Evolutionary conservation across 2,329 filamentous ascomycete genomes (phyloP).

Genomic region (Diaporthe citrichinensis): DNA sequence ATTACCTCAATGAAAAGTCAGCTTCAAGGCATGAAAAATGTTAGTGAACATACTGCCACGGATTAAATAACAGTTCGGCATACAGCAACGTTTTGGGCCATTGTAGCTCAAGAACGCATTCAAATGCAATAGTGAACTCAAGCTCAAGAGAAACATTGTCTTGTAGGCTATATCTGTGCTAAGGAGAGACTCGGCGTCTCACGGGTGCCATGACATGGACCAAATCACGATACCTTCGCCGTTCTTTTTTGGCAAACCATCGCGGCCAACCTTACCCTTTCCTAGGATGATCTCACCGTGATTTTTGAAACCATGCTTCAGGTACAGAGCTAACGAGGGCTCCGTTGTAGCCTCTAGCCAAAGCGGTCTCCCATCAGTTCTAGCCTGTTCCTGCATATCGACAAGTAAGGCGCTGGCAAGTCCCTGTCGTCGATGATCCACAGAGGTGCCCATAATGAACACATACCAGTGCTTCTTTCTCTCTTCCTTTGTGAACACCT

Average conservation of each 20-base stretch:
- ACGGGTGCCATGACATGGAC: slow-evolving; percentile 28
- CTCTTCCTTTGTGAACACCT: slow-evolving; percentile 4
- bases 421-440: background rate
- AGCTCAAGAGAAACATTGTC: no score
- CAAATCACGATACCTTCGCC: slow-evolving; percentile 30
- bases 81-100: no score
- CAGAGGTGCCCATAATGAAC: slow-evolving; percentile 28
- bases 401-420: background rate
- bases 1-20: no score
- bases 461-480: slow-evolving; percentile 22
- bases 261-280: slow-evolving; percentile 9
- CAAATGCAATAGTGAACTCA: no score
- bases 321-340: slow-evolving; percentile 8
- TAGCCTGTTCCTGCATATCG: slow-evolving; percentile 7
- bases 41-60: no score
- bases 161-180: no score
- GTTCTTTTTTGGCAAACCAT: slow-evolving; percentile 9
- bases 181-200: no score
- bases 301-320: slow-evolving; percentile 18
- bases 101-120: no score
- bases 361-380: background rate
- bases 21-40: no score
- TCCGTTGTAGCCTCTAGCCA: slow-evolving; percentile 33
- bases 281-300: slow-evolving; percentile 3
- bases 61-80: no score